A percentile compares a stretch with the other conserved stretches of the same genome.
phyloP scores from a whole-genome alignment of 2,329 filamentous ascomycete genomes.

The Fusarium sp. region DNA sequence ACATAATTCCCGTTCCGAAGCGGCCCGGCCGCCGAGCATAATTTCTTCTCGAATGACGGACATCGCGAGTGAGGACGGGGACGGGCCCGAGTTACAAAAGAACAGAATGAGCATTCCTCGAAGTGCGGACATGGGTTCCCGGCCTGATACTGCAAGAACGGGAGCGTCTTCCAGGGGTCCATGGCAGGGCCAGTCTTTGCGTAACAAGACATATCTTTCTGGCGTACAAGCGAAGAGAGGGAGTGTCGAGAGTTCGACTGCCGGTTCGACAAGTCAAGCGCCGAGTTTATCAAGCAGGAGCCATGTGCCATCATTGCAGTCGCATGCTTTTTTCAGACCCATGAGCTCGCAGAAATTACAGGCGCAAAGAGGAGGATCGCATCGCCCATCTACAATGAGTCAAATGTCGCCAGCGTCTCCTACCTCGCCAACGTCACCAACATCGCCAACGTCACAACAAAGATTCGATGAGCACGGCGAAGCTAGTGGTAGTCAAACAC shows the following conservation, averaged over 20 bases:
- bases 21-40: slow-evolving; percentile 67
- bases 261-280: slow-evolving; percentile 62
- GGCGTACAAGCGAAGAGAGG: slow-evolving; percentile 58
- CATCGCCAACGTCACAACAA: slow-evolving; percentile 32
- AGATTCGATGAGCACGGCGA: slow-evolving; percentile 54
- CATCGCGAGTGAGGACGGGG: slow-evolving; percentile 67
- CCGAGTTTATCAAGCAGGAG: slow-evolving; percentile 78
- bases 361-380: slow-evolving; percentile 77
- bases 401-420: slow-evolving; percentile 45
- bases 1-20: slow-evolving; percentile 54
- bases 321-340: slow-evolving; percentile 91
- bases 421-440: slow-evolving; percentile 29
- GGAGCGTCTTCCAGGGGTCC: slow-evolving; percentile 53
- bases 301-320: slow-evolving; percentile 89
- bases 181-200: slow-evolving; percentile 67
- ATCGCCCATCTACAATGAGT: slow-evolving; percentile 56
- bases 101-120: slow-evolving; percentile 46
- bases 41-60: slow-evolving; percentile 80
- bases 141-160: slow-evolving; percentile 65
- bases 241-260: slow-evolving; percentile 56
- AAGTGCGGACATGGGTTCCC: slow-evolving; percentile 58
- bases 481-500: slow-evolving; percentile 56
- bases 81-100: slow-evolving; percentile 51
- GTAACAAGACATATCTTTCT: slow-evolving; percentile 57
- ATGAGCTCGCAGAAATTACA: slow-evolving; percentile 97